phyloP scores from a whole-genome alignment of 768 basidiomycete genomes.

The Hortiboletus campestris region DNA sequence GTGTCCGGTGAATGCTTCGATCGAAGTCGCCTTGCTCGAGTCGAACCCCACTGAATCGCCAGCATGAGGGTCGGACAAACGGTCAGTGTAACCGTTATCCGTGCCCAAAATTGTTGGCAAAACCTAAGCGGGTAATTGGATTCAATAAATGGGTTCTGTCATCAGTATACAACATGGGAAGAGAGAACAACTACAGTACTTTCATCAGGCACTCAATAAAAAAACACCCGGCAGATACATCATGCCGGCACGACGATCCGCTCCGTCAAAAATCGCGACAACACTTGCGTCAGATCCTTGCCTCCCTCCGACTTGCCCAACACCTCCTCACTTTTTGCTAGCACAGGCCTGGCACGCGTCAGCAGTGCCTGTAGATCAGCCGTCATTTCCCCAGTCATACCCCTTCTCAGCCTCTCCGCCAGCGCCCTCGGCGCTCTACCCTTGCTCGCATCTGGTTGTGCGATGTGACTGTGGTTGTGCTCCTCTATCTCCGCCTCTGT shows the following conservation, averaged over 20 bases:
- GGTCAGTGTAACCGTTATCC: too few relatives aligned
- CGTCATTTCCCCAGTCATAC: slow-evolving; percentile 80
- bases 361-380: slow-evolving; percentile 66
- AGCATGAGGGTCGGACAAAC: too few relatives aligned
- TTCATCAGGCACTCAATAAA: not conserved
- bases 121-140: not conserved
- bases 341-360: slow-evolving; percentile 60
- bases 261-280: slow-evolving; percentile 65
- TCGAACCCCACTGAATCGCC: too few relatives aligned
- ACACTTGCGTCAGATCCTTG: slow-evolving; percentile 58
- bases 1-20: too few relatives aligned
- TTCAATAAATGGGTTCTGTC: not conserved
- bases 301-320: slow-evolving; percentile 38
- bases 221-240: not conserved
- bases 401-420: slow-evolving; percentile 65
- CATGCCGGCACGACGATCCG: slow-evolving; percentile 46
- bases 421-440: slow-evolving; percentile 47
- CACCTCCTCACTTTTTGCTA: slow-evolving; percentile 56
- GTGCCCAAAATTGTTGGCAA: too few relatives aligned
- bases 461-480: slow-evolving; percentile 10
- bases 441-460: slow-evolving; percentile 28
- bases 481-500: slow-evolving; percentile 49
- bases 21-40: too few relatives aligned
- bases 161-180: not conserved
- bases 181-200: slow-evolving; percentile 15